Base-by-base conservation (phyloP, 169 alveolate species). In the Eimeria mitis region DNA sequence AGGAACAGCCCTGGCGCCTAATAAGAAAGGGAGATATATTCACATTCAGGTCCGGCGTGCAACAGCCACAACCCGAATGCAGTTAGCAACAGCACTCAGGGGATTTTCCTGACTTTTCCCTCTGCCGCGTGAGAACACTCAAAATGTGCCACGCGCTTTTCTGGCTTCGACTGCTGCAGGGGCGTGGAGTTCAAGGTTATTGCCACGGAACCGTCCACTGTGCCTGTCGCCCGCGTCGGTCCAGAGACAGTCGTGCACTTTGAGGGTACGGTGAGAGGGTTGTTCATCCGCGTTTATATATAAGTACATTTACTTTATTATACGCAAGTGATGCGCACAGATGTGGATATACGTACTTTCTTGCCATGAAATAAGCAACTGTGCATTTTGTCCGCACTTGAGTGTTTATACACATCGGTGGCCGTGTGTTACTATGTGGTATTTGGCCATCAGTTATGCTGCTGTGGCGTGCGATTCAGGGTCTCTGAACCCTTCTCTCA, bases 161-260 rank as follows among this genome's bases (percentile, higher is more conserved):
- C 25, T 44, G n/a, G 65, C 28, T 49, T 19, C 16, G 34, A 42
- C 37, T 5, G 34, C 54, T 90, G 59, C 94, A 92, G 97, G 31
- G 98, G 98, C 37, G 97, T 97, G 14, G 97, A 97, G 68, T 97
- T 97, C 78, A 96, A 97, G 52, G 89, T 97, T 37, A 95, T 94
- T 1, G 97, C 96, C 47, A 75, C 96, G 84, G 97, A 89, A 68
- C 96, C 95, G 59, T 44, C 78, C 52, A 81, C 96, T 14, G 76
- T 61, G 13, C 81, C 73, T 19, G 91, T 59, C 54, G 97, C 96
- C 56, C 95, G 97, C 0, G 95, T 95, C 1, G 97, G 97, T 31
- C 97, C 95, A 14, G 96, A 89, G 61, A 95, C 97, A 31, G 79
- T 79, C 73, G 90, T 78, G 13, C 89, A 89, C 95, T 47, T 68